phyloP scores from a whole-genome alignment of 768 basidiomycete genomes.

The Serendipita indica region DNA sequence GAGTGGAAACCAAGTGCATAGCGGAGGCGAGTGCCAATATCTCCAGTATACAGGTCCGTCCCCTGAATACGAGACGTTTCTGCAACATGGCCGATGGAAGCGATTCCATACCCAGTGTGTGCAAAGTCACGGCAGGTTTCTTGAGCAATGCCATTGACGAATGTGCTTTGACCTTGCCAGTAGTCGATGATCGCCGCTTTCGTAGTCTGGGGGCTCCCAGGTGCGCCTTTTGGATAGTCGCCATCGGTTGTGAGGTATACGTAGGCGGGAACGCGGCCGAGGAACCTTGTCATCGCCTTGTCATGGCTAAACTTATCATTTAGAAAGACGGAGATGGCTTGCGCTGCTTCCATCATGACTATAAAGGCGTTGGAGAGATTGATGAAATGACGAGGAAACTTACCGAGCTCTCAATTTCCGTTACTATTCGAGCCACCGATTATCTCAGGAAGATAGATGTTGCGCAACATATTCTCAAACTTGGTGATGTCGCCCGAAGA shows the following conservation, averaged over 20 bases:
- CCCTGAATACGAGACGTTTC: slow-evolving; percentile 1
- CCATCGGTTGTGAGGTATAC: neutral
- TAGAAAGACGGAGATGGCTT: neutral
- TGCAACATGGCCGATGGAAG: neutral
- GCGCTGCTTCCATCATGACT: slow-evolving; percentile 7
- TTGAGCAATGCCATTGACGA: neutral
- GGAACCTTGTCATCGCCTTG: neutral
- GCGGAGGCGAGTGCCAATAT: neutral
- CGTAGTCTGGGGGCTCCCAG: neutral
- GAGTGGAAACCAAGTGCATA: neutral
- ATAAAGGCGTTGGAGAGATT: neutral
- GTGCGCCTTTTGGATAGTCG: neutral
- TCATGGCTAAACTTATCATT: neutral
- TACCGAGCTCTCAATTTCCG: slow-evolving; percentile 1
- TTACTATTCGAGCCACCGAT: neutral
- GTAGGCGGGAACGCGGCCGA: neutral
- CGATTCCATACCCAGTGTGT: neutral
- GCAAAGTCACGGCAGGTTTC: neutral
- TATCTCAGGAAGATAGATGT: neutral
- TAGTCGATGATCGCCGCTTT: neutral
- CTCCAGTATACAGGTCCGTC: neutral
- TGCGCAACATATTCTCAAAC: neutral
- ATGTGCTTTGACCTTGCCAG: neutral
- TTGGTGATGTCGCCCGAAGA: neutral
- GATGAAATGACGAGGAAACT: neutral